phyloP scores from a whole-genome alignment of 306 rosid genomes.

The Begonia fuchsioides region DNA sequence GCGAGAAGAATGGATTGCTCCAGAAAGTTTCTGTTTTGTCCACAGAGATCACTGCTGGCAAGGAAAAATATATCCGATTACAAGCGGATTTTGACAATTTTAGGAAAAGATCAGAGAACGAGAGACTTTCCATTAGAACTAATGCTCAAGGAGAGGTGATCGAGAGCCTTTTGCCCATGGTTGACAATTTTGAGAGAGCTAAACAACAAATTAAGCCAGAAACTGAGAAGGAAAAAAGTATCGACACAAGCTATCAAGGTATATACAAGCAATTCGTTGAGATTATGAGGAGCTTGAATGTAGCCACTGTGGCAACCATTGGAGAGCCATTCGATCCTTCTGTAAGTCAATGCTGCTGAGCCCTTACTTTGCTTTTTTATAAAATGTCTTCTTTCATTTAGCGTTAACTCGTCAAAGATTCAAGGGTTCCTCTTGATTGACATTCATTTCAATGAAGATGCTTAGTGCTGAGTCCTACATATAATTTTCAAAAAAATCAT shows the following conservation, averaged over 20 bases:
- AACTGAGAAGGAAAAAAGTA: conserved; percentile 68
- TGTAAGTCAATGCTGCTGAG: conserved; percentile 28
- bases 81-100: conserved; percentile 96
- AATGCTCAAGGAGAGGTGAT: conserved; percentile 55
- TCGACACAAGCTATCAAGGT: conserved; percentile 78
- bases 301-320: conserved; percentile 54
- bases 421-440: no score
- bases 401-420: no score
- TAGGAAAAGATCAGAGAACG: conserved; percentile 67
- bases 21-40: conserved; percentile 33
- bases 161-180: conserved; percentile 66
- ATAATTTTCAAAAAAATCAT: no score
- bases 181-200: conserved; percentile 75
- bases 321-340: conserved; percentile 86
- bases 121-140: conserved; percentile 28
- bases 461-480: no score
- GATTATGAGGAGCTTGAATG: conserved; percentile 52
- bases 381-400: no score
- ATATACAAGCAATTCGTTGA: conserved; percentile 93
- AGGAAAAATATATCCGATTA: conserved; percentile 47
- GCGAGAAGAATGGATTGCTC: conserved; percentile 30
- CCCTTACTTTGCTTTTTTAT: background rate
- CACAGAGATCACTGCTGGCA: conserved; percentile 45
- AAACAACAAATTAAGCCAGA: conserved; percentile 47
- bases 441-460: no score